These are phyloP conservation scores for Dichomitus squalens DNA, from an alignment of 1,284 basidiomycete genomes.

Conservation along the genomic window DNA sequence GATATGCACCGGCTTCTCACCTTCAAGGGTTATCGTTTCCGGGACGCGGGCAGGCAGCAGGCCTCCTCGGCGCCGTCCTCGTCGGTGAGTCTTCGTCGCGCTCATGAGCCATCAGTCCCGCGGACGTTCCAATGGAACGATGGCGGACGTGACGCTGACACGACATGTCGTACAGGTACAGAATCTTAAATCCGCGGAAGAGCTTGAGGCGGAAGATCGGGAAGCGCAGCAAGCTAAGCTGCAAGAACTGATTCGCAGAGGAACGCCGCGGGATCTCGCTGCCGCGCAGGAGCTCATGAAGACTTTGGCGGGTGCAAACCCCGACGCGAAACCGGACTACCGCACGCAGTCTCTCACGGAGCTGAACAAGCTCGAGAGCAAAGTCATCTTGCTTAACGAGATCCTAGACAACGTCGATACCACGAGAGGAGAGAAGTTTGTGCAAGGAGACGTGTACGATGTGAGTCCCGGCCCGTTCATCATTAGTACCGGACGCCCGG, in stretches of 20 bases:
- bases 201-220: slow-evolving; percentile 95
- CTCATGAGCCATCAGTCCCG: not conserved
- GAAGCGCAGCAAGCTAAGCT: slow-evolving; percentile 96
- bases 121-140: not conserved
- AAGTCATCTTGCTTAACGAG: slow-evolving; percentile 93
- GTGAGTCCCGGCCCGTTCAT: slow-evolving; percentile 43
- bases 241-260: slow-evolving; percentile 95
- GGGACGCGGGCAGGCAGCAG: slow-evolving; percentile 54
- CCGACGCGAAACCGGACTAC: slow-evolving; percentile 93
- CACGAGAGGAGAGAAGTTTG: slow-evolving; percentile 70
- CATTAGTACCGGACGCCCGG: not conserved
- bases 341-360: slow-evolving; percentile 87
- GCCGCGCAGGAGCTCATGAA: slow-evolving; percentile 99
- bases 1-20: slow-evolving; percentile 97
- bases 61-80: slow-evolving; percentile 45
- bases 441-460: slow-evolving; percentile 93
- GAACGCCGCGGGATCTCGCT: slow-evolving; percentile 93
- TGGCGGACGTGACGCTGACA: not conserved
- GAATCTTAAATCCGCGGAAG: slow-evolving; percentile 93
- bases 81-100: slow-evolving; percentile 43
- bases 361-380: slow-evolving; percentile 92
- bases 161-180: slow-evolving; percentile 33
- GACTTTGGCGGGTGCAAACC: slow-evolving; percentile 91
- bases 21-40: slow-evolving; percentile 97
- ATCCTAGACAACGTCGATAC: slow-evolving; percentile 93